phyloP scores from a whole-genome alignment of 441 rosid species.

The Corymbia citriodora region DNA sequence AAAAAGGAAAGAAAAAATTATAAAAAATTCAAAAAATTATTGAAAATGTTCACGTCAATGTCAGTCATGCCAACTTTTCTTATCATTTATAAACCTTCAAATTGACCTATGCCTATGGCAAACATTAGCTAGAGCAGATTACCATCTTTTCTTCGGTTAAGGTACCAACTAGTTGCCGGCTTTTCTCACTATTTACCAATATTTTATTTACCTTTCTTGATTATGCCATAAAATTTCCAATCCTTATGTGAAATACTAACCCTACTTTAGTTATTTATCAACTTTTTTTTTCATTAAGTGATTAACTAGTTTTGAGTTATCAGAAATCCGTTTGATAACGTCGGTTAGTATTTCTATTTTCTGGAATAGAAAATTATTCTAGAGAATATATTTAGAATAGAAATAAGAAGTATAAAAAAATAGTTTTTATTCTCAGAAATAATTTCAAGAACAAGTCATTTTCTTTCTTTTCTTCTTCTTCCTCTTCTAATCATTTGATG shows the following conservation, averaged over 20 bases:
- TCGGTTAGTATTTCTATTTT: too few relatives aligned
- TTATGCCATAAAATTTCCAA: not conserved
- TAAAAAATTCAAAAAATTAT: too few relatives aligned
- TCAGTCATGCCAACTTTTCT: accelerated
- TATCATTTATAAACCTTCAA: not conserved
- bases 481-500: too few relatives aligned
- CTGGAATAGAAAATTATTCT: too few relatives aligned
- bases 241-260: not conserved
- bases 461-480: too few relatives aligned
- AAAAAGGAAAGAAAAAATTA: too few relatives aligned
- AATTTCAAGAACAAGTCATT: too few relatives aligned
- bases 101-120: not conserved
- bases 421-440: too few relatives aligned
- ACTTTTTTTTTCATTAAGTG: not conserved
- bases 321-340: not conserved
- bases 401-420: too few relatives aligned
- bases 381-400: too few relatives aligned
- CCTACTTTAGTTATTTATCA: not conserved
- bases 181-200: not conserved
- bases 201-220: not conserved
- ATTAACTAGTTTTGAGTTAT: not conserved
- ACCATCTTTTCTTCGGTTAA: accelerated
- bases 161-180: not conserved
- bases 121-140: accelerated
- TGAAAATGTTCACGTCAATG: accelerated